Conservation (phyloP, 2,329 filamentous ascomycete genomes). For the Fusarium nanum region DNA sequence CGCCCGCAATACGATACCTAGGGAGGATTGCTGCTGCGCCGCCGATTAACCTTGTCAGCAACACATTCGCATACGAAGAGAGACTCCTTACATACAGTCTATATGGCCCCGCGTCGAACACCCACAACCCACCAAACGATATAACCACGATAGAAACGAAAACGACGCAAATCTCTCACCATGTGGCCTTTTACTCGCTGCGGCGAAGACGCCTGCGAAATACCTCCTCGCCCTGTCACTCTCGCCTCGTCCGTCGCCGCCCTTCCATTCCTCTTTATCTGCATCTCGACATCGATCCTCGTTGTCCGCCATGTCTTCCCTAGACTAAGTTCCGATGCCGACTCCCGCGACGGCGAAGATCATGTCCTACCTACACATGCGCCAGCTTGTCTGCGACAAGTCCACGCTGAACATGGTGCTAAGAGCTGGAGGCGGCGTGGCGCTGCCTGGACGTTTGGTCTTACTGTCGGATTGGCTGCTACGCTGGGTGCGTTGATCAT, state of each 20-base stretch:
- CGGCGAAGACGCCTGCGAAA: conserved; percentile 66
- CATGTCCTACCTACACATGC: conserved; percentile 72
- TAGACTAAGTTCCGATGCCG: conserved; percentile 69
- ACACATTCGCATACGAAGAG: conserved; percentile 1
- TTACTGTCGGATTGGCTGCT: conserved; percentile 80
- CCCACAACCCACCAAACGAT: conserved; percentile 8
- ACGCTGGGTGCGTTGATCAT: conserved; percentile 85
- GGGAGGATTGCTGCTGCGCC: conserved; percentile 22
- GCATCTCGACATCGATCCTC: conserved; percentile 70
- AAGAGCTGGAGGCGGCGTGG: conserved; percentile 63
- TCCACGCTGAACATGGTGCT: conserved; percentile 67
- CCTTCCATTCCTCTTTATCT: conserved; percentile 77
- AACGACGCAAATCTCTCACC: neutral
- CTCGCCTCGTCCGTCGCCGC: conserved; percentile 68
- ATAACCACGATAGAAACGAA: conserved; percentile 2
- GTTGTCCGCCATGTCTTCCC: conserved; percentile 79
- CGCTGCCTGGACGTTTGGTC: conserved; percentile 76
- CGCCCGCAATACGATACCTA: conserved; percentile 6
- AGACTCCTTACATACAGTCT: neutral
- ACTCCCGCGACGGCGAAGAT: conserved; percentile 65
- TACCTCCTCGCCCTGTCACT: conserved; percentile 55
- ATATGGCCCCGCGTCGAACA: conserved; percentile 15
- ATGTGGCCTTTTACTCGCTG: conserved; percentile 63
- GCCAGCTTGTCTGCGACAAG: conserved; percentile 68
- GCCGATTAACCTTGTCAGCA: neutral